phyloP scores from a whole-genome alignment of 352 stramenopile genomes.

The Plasmopara muralis region DNA sequence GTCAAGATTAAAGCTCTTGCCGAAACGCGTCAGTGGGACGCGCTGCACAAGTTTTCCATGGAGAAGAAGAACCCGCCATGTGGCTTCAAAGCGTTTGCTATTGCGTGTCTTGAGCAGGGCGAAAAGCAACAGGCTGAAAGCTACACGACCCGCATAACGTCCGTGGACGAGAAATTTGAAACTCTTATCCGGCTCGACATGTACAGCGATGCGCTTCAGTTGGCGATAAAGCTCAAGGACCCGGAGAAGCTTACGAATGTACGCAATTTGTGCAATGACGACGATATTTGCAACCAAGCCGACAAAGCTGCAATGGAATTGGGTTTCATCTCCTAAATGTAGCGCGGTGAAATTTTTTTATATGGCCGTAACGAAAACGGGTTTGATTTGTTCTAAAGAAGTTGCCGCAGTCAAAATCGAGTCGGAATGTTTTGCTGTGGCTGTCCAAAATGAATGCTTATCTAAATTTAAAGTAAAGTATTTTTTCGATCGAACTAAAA shows the following conservation, averaged over 20 bases:
- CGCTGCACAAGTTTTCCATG: conserved; percentile 80
- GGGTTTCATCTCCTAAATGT: conserved; percentile 60
- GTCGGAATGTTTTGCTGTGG: background rate
- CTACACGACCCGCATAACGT: conserved; percentile 76
- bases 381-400: too few species aligned
- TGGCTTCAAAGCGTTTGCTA: conserved; percentile 79
- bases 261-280: conserved; percentile 68
- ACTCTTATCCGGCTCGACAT: conserved; percentile 82
- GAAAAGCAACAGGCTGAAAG: conserved; percentile 79
- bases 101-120: conserved; percentile 66
- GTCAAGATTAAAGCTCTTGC: conserved; percentile 87
- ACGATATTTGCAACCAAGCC: conserved; percentile 65
- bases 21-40: conserved; percentile 82
- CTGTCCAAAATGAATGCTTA: too few species aligned
- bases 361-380: too few species aligned
- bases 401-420: background rate
- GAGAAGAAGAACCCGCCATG: conserved; percentile 83
- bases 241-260: conserved; percentile 82
- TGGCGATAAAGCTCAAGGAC: conserved; percentile 83
- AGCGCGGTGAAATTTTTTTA: background rate
- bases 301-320: conserved; percentile 78
- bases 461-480: too few species aligned
- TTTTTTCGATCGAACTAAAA: too few species aligned
- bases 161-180: conserved; percentile 82
- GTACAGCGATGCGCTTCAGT: conserved; percentile 71